A percentile compares a stretch with the other conserved stretches of the same genome.
Evolutionary conservation across 768 basidiomycete species (phyloP).

Genomic region (Infundibulicybe gibba): DNA sequence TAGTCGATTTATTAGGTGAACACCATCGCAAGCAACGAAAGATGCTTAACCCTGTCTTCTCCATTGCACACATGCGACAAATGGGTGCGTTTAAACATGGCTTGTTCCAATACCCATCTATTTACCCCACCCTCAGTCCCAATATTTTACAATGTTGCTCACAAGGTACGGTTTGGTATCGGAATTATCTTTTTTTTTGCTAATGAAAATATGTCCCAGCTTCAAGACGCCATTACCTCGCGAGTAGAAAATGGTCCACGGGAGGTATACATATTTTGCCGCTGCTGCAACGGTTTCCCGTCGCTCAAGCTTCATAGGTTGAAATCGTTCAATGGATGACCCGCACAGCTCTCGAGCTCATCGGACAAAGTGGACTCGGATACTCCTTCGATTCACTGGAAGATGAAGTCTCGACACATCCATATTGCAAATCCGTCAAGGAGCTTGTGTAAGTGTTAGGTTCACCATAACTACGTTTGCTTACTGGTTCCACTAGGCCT

Average conservation of each 20-base stretch:
- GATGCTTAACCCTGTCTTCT: slow-evolving; percentile 43
- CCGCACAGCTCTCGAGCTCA: slow-evolving; percentile 42
- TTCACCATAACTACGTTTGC: neutral
- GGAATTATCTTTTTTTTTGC: neutral
- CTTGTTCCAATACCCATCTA: no score
- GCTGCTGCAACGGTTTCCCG: no score
- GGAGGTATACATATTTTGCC: slow-evolving; percentile 16
- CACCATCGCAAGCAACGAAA: slow-evolving; percentile 39
- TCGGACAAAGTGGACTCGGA: slow-evolving; percentile 46
- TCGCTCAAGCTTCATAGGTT: slow-evolving; percentile 16
- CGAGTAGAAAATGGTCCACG: slow-evolving; percentile 24
- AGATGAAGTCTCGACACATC: slow-evolving; percentile 18
- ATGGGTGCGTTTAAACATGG: slow-evolving; percentile 13
- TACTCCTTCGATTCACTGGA: slow-evolving; percentile 39
- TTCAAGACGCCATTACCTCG: slow-evolving; percentile 15
- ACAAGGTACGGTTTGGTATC: slow-evolving; percentile 17
- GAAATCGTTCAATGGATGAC: slow-evolving; percentile 31
- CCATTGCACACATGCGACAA: slow-evolving; percentile 33
- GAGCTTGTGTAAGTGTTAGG: slow-evolving; percentile 22
- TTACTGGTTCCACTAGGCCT: slow-evolving; percentile 6
- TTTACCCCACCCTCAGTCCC: slow-evolving; percentile 18
- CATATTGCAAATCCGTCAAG: slow-evolving; percentile 27
- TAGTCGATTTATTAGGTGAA: slow-evolving; percentile 22
- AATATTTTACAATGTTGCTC: slow-evolving; percentile 24
- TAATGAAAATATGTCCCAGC: slow-evolving; percentile 16